A percentile compares a stretch with the other conserved stretches of the same genome.
Evolutionary conservation across 495 filamentous ascomycete genomes (phyloP).

Genomic region (Hypoxylon subgilvum): DNA sequence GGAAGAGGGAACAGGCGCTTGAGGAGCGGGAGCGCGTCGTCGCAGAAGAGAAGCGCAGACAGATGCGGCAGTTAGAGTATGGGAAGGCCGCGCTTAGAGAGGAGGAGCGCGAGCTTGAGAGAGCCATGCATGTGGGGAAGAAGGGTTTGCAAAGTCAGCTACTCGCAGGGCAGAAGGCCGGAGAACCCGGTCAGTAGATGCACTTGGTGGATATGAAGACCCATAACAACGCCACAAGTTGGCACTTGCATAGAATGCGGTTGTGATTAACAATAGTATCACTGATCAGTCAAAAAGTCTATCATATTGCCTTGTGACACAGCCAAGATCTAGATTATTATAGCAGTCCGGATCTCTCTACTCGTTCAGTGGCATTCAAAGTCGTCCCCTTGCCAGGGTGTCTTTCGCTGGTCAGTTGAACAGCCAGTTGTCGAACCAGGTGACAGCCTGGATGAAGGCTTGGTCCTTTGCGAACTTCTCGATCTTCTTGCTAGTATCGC

Average conservation of each 20-base stretch:
- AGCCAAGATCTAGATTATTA: too few relatives aligned
- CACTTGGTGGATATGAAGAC: too few relatives aligned
- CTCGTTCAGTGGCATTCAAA: background rate
- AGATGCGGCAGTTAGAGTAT: constrained; percentile 67
- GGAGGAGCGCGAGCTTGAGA: constrained; percentile 78
- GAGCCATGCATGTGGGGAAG: constrained; percentile 78
- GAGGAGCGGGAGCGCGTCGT: constrained; percentile 75
- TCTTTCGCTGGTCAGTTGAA: constrained; percentile 39
- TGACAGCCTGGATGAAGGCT: constrained; percentile 79
- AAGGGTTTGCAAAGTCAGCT: constrained; percentile 72
- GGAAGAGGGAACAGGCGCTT: constrained; percentile 75
- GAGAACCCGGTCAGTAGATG: constrained; percentile 8
- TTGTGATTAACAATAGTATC: background rate
- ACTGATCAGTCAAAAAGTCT: background rate
- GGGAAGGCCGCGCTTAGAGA: constrained; percentile 73
- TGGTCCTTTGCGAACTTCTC: constrained; percentile 83
- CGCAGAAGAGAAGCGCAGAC: constrained; percentile 73
- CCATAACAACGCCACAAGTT: too few relatives aligned
- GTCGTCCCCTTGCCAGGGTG: background rate
- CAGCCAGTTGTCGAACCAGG: constrained; percentile 71
- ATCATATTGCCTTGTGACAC: too few relatives aligned
- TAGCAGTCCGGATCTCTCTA: background rate
- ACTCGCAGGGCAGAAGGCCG: constrained; percentile 29
- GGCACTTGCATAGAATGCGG: background rate
- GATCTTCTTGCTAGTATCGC: constrained; percentile 64